These are phyloP conservation scores for Lanmaoa rubissima DNA, from an alignment of 768 basidiomycete species.

Conservation along the genomic window DNA sequence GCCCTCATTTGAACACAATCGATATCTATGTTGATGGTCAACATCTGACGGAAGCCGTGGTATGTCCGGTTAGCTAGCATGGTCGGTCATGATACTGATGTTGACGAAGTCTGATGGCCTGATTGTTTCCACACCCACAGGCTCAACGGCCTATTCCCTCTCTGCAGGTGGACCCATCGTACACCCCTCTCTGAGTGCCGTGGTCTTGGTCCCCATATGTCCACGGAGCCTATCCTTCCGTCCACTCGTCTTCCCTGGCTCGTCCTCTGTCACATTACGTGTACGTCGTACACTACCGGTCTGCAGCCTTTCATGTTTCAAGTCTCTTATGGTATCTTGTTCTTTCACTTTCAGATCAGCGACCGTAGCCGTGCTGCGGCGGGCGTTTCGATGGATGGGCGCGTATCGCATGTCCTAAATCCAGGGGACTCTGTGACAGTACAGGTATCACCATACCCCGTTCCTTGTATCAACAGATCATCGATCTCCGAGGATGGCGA, in stretches of 20 bases:
- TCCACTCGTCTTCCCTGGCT: conserved; percentile 85
- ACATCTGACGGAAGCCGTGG: conserved; percentile 93
- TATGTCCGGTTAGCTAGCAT: conserved; percentile 41
- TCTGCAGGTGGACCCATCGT: conserved; percentile 96
- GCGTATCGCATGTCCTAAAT: conserved; percentile 75
- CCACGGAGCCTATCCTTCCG: conserved; percentile 91
- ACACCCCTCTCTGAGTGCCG: conserved; percentile 85
- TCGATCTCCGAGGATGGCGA: conserved; percentile 58
- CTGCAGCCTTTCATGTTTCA: neutral
- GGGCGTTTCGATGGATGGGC: conserved; percentile 92
- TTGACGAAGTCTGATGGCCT: conserved; percentile 78
- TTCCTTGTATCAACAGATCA: conserved; percentile 89
- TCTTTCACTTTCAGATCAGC: conserved; percentile 57
- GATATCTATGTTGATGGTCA: conserved; percentile 94
- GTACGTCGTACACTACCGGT: conserved; percentile 41
- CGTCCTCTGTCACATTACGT: conserved; percentile 70
- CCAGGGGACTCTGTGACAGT: conserved; percentile 87
- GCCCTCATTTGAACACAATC: conserved; percentile 89
- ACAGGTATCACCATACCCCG: conserved; percentile 81
- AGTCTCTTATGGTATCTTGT: neutral
- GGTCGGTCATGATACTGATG: conserved; percentile 13
- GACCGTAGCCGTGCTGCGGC: conserved; percentile 82
- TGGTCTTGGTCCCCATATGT: conserved; percentile 94
- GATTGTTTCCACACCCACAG: conserved; percentile 93
- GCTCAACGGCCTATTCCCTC: conserved; percentile 94